Evolutionary conservation across 192 early-diverging fungal species (phyloP).

Genomic region (Backusella sp.): DNA sequence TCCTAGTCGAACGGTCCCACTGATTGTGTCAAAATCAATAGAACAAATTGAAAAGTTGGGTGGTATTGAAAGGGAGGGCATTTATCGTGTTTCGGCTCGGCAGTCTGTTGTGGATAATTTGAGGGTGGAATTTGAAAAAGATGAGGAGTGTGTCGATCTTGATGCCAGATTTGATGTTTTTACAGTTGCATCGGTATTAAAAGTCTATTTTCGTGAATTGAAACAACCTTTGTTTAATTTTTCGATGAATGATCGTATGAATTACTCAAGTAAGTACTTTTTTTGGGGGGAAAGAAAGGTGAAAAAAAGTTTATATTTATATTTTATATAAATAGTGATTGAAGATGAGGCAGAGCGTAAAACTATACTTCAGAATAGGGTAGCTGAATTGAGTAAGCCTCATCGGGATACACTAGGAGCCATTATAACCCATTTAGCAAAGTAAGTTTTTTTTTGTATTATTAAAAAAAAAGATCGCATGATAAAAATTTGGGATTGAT

Average conservation of each 20-base stretch:
- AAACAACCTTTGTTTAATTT: slow-evolving; percentile 63
- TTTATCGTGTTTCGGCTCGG: slow-evolving; percentile 39
- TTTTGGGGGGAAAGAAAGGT: not conserved
- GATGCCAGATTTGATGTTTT: slow-evolving; percentile 50
- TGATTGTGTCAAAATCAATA: slow-evolving; percentile 34
- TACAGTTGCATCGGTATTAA: slow-evolving; percentile 57
- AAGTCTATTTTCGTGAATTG: slow-evolving; percentile 64
- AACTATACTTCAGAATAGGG: slow-evolving; percentile 35
- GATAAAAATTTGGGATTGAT: not conserved
- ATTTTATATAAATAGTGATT: slow-evolving; percentile 32
- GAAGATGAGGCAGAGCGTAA: slow-evolving; percentile 40
- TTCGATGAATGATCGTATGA: slow-evolving; percentile 44
- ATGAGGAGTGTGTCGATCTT: slow-evolving; percentile 22
- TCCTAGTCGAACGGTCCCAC: slow-evolving; percentile 16
- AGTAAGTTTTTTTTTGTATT: slow-evolving; percentile 33
- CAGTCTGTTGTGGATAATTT: slow-evolving; percentile 29
- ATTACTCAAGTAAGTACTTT: slow-evolving; percentile 44
- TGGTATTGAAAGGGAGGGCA: slow-evolving; percentile 36
- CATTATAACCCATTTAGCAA: slow-evolving; percentile 57
- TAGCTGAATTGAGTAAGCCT: slow-evolving; percentile 42
- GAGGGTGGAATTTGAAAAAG: slow-evolving; percentile 33
- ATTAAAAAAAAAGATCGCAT: not conserved
- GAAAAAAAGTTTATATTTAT: not conserved
- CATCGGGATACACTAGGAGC: slow-evolving; percentile 53
- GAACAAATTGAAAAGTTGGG: slow-evolving; percentile 26